Evolutionary conservation across 139 green algal genomes (phyloP).

Genomic region (Eudorina sp.): DNA sequence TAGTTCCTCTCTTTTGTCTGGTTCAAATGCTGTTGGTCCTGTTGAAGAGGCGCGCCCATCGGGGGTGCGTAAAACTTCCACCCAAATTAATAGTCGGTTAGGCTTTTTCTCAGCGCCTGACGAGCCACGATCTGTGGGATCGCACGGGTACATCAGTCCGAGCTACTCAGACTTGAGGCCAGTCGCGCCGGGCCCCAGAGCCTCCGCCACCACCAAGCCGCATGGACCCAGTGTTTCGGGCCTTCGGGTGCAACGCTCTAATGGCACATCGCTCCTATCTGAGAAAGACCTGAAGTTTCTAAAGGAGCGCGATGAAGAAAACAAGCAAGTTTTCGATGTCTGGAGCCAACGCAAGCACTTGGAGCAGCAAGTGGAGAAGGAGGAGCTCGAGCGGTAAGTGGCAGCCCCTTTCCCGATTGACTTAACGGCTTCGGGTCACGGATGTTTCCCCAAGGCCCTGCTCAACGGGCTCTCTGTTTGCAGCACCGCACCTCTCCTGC

Average conservation of each 20-base stretch:
- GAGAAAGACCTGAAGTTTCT: constrained; percentile 31
- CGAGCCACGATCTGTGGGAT: background rate
- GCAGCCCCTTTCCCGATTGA: too few species aligned
- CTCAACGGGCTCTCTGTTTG: too few species aligned
- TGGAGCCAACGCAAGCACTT: constrained; percentile 46
- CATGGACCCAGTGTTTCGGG: background rate
- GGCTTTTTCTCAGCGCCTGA: constrained; percentile 2
- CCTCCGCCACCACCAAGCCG: background rate
- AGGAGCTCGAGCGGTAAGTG: constrained; percentile 24
- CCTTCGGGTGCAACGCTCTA: constrained; percentile 2
- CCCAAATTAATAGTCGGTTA: constrained; percentile 22
- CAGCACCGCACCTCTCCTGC: too few species aligned
- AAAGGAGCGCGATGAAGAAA: constrained; percentile 21
- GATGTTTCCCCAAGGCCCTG: too few species aligned
- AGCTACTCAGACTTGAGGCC: constrained; percentile 8
- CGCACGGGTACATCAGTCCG: constrained; percentile 27
- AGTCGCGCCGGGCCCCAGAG: background rate
- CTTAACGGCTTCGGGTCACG: too few species aligned
- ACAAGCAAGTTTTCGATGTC: constrained; percentile 31
- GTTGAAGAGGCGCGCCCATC: background rate
- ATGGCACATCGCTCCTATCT: background rate
- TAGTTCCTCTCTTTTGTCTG: background rate
- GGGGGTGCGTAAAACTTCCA: constrained; percentile 16
- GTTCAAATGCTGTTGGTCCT: background rate
- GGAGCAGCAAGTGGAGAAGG: constrained; percentile 12